Evolutionary conservation across 106 monocot genomes (phyloP).

Genomic region (Dendrobium chrysotoxum): DNA sequence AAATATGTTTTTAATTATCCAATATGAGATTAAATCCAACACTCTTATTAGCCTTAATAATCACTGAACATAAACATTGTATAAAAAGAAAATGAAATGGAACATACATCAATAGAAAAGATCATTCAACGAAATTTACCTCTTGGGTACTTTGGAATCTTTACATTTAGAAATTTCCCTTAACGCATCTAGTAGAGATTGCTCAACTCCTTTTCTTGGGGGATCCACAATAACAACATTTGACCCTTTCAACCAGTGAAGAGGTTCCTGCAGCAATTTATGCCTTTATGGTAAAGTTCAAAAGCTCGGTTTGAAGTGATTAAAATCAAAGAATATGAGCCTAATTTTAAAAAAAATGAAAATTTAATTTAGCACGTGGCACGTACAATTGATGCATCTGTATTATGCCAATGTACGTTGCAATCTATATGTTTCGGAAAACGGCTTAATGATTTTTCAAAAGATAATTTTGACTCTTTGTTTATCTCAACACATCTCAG

Average conservation of each 20-base stretch:
- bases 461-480: slow-evolving; percentile 83
- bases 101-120: not conserved
- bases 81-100: no score
- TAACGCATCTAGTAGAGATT: slow-evolving; percentile 61
- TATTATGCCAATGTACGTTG: slow-evolving; percentile 86
- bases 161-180: slow-evolving; percentile 28
- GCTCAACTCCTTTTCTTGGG: slow-evolving; percentile 89
- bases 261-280: slow-evolving; percentile 58
- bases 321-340: not conserved
- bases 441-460: slow-evolving; percentile 81
- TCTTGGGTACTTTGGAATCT: slow-evolving; percentile 19
- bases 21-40: no score
- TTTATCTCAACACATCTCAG: slow-evolving; percentile 97
- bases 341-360: not conserved
- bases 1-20: no score
- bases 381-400: slow-evolving; percentile 89
- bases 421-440: slow-evolving; percentile 63
- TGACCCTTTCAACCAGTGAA: slow-evolving; percentile 90
- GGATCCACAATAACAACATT: slow-evolving; percentile 97
- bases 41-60: no score
- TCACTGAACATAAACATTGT: no score
- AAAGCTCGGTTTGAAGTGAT: not conserved
- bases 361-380: not conserved
- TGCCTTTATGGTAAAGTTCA: not conserved
- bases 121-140: slow-evolving; percentile 28